A percentile compares a stretch with the other conserved stretches of the same genome.
Evolutionary conservation across 257 asterid species (phyloP).

Genomic region (Cordia subcordata): DNA sequence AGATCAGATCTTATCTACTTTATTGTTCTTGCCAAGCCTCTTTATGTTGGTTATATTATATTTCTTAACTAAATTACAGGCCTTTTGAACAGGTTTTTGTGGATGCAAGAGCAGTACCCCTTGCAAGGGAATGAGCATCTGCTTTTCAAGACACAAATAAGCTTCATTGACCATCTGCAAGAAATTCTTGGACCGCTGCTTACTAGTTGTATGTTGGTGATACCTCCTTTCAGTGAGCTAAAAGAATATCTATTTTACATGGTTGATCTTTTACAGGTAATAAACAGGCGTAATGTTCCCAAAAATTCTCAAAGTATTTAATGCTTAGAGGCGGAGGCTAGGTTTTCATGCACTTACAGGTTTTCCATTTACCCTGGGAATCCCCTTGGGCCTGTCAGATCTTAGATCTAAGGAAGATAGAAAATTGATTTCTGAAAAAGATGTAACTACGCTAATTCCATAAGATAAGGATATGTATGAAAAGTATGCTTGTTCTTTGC

Average conservation of each 20-base stretch:
- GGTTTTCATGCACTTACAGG: constrained; percentile 1
- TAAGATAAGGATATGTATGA: too few species aligned
- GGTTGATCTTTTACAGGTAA: constrained; percentile 70
- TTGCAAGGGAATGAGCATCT: constrained; percentile 51
- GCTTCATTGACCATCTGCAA: constrained; percentile 92
- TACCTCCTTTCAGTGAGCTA: constrained; percentile 84
- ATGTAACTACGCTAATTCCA: too few species aligned
- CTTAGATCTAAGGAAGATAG: too few species aligned
- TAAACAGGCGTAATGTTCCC: constrained; percentile 6
- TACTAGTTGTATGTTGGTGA: constrained; percentile 66
- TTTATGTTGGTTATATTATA: constrained; percentile 9
- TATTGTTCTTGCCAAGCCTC: background rate
- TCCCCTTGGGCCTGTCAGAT: too few species aligned
- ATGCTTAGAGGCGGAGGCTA: constrained; percentile 13
- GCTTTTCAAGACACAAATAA: constrained; percentile 78
- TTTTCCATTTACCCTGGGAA: too few species aligned
- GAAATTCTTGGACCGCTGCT: constrained; percentile 86
- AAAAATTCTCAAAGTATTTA: constrained; percentile 11
- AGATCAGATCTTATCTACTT: constrained; percentile 4
- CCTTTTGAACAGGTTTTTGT: constrained; percentile 73
- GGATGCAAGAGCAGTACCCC: constrained; percentile 91
- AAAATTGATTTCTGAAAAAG: too few species aligned
- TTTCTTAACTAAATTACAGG: constrained; percentile 47
- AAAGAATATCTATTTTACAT: constrained; percentile 59
- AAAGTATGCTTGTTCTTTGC: too few species aligned